Evolutionary conservation across 768 basidiomycete genomes (phyloP).

Genomic region (Strobilomyces confusus): DNA sequence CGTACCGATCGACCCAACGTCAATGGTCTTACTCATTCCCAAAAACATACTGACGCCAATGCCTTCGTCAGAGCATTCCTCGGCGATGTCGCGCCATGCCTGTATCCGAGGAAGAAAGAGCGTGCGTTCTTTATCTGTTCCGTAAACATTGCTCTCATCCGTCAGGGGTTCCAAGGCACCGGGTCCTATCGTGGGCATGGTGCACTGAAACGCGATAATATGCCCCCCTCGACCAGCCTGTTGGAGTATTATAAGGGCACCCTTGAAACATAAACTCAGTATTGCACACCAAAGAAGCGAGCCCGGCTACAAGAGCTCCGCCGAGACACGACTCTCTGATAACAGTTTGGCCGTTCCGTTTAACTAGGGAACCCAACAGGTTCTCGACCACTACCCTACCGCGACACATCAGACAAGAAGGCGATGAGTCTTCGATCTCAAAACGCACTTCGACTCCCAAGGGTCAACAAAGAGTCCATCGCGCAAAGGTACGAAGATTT

Average conservation of each 20-base stretch:
- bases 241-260: slow-evolving; percentile 7
- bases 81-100: slow-evolving; percentile 78
- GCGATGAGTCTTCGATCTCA: not conserved
- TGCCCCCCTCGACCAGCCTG: slow-evolving; percentile 75
- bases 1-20: slow-evolving; percentile 82
- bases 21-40: slow-evolving; percentile 73
- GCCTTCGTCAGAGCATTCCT: slow-evolving; percentile 86
- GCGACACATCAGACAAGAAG: slow-evolving; percentile 5
- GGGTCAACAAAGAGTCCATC: slow-evolving; percentile 77
- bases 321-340: slow-evolving; percentile 66
- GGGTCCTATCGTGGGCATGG: slow-evolving; percentile 64
- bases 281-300: slow-evolving; percentile 64
- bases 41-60: slow-evolving; percentile 89
- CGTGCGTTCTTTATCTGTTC: slow-evolving; percentile 80
- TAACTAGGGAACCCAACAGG: slow-evolving; percentile 62
- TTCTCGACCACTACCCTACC: slow-evolving; percentile 59
- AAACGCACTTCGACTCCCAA: slow-evolving; percentile 57
- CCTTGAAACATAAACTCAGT: slow-evolving; percentile 12
- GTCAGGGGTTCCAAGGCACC: slow-evolving; percentile 59
- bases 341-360: slow-evolving; percentile 49
- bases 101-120: slow-evolving; percentile 78
- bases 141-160: slow-evolving; percentile 65
- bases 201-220: slow-evolving; percentile 64
- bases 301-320: slow-evolving; percentile 65
- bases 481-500: slow-evolving; percentile 79